Evolutionary conservation across 2,329 filamentous ascomycete genomes (phyloP), one percentile per base, ranked within the genome.

Genomic region (Penicillium sp.): DNA sequence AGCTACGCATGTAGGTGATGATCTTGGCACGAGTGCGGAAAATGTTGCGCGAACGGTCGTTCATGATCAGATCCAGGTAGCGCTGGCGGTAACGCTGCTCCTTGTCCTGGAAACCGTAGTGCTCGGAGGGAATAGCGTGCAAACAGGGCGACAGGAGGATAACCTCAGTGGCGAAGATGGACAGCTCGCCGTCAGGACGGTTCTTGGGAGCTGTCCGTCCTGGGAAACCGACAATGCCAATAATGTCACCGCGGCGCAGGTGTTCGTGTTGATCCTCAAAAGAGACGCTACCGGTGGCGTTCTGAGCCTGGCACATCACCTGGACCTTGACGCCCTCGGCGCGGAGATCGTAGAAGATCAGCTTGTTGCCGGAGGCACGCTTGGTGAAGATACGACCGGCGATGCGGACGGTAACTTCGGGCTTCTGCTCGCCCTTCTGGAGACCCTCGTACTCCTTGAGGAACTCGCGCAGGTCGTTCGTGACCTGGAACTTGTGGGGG

Each of bases 31-130:
- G 83, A 33, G 88, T 90, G 64, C 89, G 80, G 71, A 97, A 88
- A 50, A 91, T 87, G 52, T 95, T 81, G 47, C 90, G 83, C 40
- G 87, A 89, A 55, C 80, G 80, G 66, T 95, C 88, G 74, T 98
- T 96, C 86, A 97, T 95, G 73, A 98, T 93, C 62, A 98, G 78
- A 72, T 98, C 93, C 45, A 98, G 83, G 71, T 95, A 95, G 52
- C 92, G 83, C 76, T 95, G 88, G 63, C 95, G 87, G 80, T 89
- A 91, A 53, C 93, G 84, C 72, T 91, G 87, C 74, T 98, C 93
- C 67, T 90, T 83, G 69, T 97, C 91, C 79, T 95, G 92, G 78
- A 97, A 90, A 55, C 92, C 92, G 69, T 89, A 96, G 74, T 92
- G 86, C 72, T 93, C 89, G 54, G 69, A 70, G 24, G 93, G 93